Percentiles rank a stretch among this genome's conserved stretches.
Evolutionary conservation across 140 eudicot species (phyloP).

Genomic region (Stevia rebaudiana): DNA sequence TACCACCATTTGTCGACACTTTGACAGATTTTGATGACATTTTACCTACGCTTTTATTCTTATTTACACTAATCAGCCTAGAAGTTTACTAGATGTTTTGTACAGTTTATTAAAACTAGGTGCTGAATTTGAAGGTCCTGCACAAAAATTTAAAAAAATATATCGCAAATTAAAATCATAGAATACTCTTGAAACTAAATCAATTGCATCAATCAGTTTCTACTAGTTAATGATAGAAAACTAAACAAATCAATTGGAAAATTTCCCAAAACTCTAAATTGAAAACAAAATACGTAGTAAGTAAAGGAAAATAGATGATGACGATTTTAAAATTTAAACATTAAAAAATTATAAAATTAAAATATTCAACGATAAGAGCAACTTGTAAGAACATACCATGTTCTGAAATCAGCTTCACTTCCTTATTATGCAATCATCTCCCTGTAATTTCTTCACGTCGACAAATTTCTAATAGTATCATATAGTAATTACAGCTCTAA

Average conservation of each 20-base stretch:
- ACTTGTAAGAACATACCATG: constrained; percentile 26
- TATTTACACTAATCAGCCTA: constrained; percentile 32
- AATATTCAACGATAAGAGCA: background rate
- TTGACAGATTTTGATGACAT: constrained; percentile 63
- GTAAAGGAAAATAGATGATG: background rate
- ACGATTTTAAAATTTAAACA: background rate
- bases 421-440: constrained; percentile 21
- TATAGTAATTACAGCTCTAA: constrained; percentile 36
- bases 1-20: constrained; percentile 50
- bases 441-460: constrained; percentile 31
- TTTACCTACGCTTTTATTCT: constrained; percentile 32
- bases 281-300: background rate
- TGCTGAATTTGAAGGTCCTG: constrained; percentile 32
- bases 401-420: constrained; percentile 23
- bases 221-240: background rate
- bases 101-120: constrained; percentile 26
- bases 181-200: background rate
- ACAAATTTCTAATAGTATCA: constrained; percentile 35
- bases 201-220: background rate
- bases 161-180: background rate
- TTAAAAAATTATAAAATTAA: background rate
- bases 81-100: constrained; percentile 17
- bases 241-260: background rate
- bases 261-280: background rate
- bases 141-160: background rate